Evolutionary conservation across 805 yeast species (phyloP).

Genomic region (Kazachstania psychrophila): DNA sequence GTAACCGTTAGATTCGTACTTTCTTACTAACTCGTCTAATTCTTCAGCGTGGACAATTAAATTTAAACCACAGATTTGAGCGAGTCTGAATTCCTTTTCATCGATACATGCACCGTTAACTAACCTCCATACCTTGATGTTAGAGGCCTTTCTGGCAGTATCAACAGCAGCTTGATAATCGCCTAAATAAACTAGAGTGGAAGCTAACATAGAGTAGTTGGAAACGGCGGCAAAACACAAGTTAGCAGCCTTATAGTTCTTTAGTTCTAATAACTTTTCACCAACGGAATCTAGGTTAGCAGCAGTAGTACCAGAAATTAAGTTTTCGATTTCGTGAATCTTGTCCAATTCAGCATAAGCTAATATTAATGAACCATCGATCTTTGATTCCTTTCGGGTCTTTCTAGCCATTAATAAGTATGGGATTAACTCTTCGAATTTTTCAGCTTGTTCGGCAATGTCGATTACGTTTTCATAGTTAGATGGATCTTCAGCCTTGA

Average conservation of each 20-base stretch:
- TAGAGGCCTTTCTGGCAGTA: constrained; percentile 96
- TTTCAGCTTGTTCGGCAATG: constrained; percentile 90
- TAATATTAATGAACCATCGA: constrained; percentile 86
- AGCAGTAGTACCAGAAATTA: constrained; percentile 79
- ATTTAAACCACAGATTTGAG: constrained; percentile 97
- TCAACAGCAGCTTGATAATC: constrained; percentile 97
- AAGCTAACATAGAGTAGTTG: constrained; percentile 91
- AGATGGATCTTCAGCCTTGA: constrained; percentile 83
- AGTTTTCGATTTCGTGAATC: constrained; percentile 71
- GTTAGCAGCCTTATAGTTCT: constrained; percentile 89
- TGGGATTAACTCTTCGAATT: constrained; percentile 84
- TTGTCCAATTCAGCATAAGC: constrained; percentile 74
- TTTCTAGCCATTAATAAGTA: constrained; percentile 88
- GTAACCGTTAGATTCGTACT: constrained; percentile 84
- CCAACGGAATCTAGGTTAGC: constrained; percentile 91
- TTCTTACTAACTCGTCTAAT: constrained; percentile 75
- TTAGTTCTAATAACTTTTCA: constrained; percentile 72
- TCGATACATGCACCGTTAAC: constrained; percentile 95
- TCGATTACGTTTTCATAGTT: constrained; percentile 89
- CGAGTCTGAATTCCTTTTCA: constrained; percentile 88
- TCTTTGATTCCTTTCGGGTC: constrained; percentile 78
- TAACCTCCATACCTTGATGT: constrained; percentile 91
- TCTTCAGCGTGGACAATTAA: constrained; percentile 97
- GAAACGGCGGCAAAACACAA: constrained; percentile 76
- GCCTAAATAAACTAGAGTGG: constrained; percentile 84